Evolutionary conservation across 495 filamentous ascomycete genomes (phyloP).

Genomic region (Extremus antarcticus): DNA sequence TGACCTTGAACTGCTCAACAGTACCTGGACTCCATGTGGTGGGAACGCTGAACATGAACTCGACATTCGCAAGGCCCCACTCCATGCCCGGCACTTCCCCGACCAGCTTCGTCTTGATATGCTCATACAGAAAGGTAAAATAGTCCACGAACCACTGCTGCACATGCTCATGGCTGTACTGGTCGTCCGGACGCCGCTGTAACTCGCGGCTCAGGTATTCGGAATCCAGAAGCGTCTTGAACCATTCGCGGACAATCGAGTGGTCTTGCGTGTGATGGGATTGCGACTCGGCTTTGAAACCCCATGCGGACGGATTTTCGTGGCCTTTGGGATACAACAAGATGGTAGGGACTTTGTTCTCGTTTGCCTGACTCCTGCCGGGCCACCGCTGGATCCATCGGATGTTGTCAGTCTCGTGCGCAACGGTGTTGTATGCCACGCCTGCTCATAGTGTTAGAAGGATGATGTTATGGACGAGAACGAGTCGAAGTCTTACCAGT

Average conservation of each 20-base stretch:
- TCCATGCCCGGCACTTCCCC: constrained; percentile 28
- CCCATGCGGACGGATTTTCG: constrained; percentile 40
- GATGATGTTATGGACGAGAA: background rate
- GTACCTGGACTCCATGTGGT: constrained; percentile 55
- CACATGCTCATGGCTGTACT: constrained; percentile 33
- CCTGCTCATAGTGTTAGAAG: constrained; percentile 28
- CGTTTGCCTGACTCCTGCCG: constrained; percentile 41
- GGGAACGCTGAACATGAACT: constrained; percentile 58
- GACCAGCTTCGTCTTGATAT: constrained; percentile 40
- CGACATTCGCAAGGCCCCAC: constrained; percentile 41
- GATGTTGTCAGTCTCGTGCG: constrained; percentile 35
- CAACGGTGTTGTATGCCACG: constrained; percentile 40
- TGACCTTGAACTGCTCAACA: constrained; percentile 44
- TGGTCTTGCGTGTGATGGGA: constrained; percentile 29
- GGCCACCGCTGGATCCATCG: constrained; percentile 53
- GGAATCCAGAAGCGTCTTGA: constrained; percentile 51
- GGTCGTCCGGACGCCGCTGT: constrained; percentile 24
- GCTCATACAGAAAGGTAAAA: constrained; percentile 42
- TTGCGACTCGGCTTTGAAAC: constrained; percentile 37
- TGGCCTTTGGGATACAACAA: constrained; percentile 40
- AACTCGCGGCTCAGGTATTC: constrained; percentile 29
- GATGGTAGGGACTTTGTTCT: constrained; percentile 50
- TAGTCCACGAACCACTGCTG: constrained; percentile 47
- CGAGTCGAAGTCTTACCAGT: constrained; percentile 36
- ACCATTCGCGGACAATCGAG: constrained; percentile 40